These are phyloP conservation scores for Teunomyces barrocoloradensis DNA, from an alignment of 805 yeast species.

Conservation along the genomic window DNA sequence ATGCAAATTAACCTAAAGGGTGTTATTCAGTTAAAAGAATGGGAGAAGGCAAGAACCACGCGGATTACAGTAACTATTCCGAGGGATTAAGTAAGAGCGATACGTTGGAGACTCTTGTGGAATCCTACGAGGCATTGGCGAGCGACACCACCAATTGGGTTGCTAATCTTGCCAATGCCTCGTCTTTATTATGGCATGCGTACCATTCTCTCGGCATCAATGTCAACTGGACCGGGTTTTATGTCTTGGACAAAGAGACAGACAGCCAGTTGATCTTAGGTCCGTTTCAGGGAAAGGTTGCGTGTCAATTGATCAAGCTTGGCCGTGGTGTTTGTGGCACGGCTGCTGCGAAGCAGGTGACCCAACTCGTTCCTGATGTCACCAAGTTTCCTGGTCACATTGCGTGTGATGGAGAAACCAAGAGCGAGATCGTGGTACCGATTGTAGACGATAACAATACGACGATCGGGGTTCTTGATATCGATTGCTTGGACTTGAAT, in stretches of 20 bases:
- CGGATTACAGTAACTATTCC: constrained; percentile 64
- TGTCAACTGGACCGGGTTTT: constrained; percentile 95
- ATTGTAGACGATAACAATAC: constrained; percentile 30
- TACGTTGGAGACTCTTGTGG: constrained; percentile 54
- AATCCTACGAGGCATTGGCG: constrained; percentile 64
- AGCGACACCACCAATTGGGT: constrained; percentile 78
- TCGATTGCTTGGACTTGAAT: constrained; percentile 64
- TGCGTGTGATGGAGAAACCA: constrained; percentile 95
- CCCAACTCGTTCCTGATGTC: constrained; percentile 81
- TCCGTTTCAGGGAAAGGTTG: constrained; percentile 96
- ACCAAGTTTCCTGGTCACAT: constrained; percentile 85
- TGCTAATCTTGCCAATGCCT: constrained; percentile 79
- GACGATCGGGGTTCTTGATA: constrained; percentile 76
- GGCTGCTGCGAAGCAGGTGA: constrained; percentile 57
- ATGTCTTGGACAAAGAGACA: constrained; percentile 47
- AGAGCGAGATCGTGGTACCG: constrained; percentile 92
- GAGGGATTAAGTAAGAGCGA: constrained; percentile 44
- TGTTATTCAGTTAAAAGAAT: constrained; percentile 1
- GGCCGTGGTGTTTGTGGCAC: constrained; percentile 93
- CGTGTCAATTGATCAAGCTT: constrained; percentile 76
- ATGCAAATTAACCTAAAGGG: not conserved
- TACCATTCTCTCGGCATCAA: constrained; percentile 57
- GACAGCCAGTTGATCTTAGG: constrained; percentile 62
- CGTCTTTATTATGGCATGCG: constrained; percentile 86
- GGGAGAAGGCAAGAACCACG: constrained; percentile 46